phyloP scores from a whole-genome alignment of 192 early-diverging fungal genomes.

The Backusella australiensis region DNA sequence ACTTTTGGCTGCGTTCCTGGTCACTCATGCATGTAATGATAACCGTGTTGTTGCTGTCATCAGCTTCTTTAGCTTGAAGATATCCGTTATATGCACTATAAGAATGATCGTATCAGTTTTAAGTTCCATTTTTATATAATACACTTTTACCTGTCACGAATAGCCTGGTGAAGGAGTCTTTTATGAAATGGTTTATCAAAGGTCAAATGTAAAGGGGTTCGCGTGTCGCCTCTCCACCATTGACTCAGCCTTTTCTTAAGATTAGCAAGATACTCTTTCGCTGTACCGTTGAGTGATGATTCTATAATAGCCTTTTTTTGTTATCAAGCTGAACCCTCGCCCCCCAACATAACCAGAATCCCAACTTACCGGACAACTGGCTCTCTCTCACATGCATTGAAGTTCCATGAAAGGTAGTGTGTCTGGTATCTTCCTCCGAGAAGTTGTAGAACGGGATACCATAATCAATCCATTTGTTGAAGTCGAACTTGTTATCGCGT shows the following conservation, averaged over 20 bases:
- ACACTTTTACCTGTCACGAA: constrained; percentile 36
- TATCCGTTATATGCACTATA: constrained; percentile 39
- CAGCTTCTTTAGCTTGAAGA: constrained; percentile 35
- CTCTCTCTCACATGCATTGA: not conserved
- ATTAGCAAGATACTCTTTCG: not conserved
- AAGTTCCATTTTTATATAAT: too few relatives aligned
- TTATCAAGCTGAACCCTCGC: not conserved
- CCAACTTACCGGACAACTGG: not conserved
- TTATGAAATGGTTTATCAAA: constrained; percentile 64
- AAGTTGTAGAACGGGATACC: constrained; percentile 76
- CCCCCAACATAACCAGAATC: too few relatives aligned
- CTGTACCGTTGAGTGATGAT: not conserved
- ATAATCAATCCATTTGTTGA: constrained; percentile 81
- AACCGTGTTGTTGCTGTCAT: constrained; percentile 37
- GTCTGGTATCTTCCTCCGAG: constrained; percentile 49
- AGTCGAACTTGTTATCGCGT: constrained; percentile 75
- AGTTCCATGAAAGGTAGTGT: not conserved
- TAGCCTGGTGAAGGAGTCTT: constrained; percentile 77
- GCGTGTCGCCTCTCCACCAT: constrained; percentile 39
- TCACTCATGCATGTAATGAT: constrained; percentile 45
- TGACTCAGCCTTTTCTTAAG: constrained; percentile 32
- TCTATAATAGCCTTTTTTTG: not conserved
- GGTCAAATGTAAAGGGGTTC: constrained; percentile 32
- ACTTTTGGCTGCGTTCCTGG: constrained; percentile 41
- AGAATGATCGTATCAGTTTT: not conserved